A percentile compares a stretch with the other conserved stretches of the same genome.
Conservation (phyloP, 2,329 filamentous ascomycete species). For the Sphaerostilbella broomeana region DNA sequence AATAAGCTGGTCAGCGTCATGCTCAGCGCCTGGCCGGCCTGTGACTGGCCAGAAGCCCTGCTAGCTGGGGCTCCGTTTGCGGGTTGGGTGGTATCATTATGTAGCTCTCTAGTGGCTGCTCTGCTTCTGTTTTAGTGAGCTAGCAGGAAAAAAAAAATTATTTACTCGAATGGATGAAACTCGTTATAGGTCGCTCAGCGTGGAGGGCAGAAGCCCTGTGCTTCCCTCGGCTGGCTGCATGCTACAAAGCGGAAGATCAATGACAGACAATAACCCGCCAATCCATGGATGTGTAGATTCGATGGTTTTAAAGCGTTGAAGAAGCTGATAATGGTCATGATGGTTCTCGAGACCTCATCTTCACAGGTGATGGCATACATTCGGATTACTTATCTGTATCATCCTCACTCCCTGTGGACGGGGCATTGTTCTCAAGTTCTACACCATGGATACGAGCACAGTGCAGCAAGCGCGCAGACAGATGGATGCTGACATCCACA, state of each 20-base stretch:
- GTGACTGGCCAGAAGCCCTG: constrained; percentile 7
- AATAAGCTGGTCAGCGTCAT: constrained; percentile 1
- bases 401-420: no score
- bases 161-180: constrained; percentile 1
- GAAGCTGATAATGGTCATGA: no score
- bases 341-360: no score
- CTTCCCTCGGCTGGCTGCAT: constrained; percentile 6
- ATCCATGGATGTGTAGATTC: no score
- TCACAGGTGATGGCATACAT: no score
- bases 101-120: background rate
- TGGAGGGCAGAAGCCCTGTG: constrained; percentile 12
- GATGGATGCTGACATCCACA: no score
- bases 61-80: constrained; percentile 2
- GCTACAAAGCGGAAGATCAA: constrained; percentile 10
- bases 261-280: no score
- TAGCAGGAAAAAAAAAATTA: background rate
- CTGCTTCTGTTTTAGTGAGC: background rate
- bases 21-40: background rate
- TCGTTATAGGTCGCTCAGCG: background rate
- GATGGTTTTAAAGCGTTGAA: no score
- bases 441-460: no score
- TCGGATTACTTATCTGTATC: no score
- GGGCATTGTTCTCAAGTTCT: no score
- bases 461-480: no score
- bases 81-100: background rate